Evolutionary conservation across 1,284 basidiomycete species (phyloP).

Genomic region (Neonothopanus nambi): DNA sequence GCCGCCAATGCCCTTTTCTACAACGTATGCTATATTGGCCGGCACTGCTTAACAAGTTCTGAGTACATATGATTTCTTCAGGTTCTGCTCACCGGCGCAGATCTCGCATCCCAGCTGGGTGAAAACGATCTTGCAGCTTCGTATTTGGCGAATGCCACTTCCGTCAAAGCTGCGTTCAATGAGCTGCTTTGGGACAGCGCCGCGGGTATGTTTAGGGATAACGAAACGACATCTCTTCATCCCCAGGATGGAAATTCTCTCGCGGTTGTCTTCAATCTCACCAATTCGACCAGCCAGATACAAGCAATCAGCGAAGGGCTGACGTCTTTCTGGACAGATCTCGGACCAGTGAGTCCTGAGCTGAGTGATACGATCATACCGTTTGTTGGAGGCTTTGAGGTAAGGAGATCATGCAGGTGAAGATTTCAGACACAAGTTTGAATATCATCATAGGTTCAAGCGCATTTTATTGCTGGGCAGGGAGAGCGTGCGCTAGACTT

Average conservation of each 20-base stretch:
- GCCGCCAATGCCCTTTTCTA: constrained; percentile 52
- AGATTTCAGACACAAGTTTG: not conserved
- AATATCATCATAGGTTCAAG: constrained; percentile 39
- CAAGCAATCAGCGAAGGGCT: constrained; percentile 43
- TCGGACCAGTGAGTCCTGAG: constrained; percentile 50
- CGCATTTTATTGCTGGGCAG: constrained; percentile 50
- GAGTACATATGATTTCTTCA: constrained; percentile 16
- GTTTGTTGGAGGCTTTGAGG: constrained; percentile 53
- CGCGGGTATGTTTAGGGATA: constrained; percentile 49
- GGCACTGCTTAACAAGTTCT: not conserved
- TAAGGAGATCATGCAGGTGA: constrained; percentile 20
- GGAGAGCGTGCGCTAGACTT: constrained; percentile 50
- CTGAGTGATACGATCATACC: constrained; percentile 53
- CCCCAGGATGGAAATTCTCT: constrained; percentile 56
- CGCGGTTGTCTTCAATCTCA: constrained; percentile 51
- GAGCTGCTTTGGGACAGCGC: constrained; percentile 42
- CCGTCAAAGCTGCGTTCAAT: constrained; percentile 44
- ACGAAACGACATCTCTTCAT: constrained; percentile 39
- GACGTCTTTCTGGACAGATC: constrained; percentile 47
- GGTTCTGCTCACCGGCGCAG: constrained; percentile 47
- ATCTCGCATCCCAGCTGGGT: constrained; percentile 46
- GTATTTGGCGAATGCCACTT: constrained; percentile 43
- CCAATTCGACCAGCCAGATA: constrained; percentile 39
- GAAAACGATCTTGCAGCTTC: constrained; percentile 30
- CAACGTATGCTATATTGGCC: constrained; percentile 29